Evolutionary conservation across 805 yeast genomes (phyloP).

Genomic region (Ogataea degrootiae): DNA sequence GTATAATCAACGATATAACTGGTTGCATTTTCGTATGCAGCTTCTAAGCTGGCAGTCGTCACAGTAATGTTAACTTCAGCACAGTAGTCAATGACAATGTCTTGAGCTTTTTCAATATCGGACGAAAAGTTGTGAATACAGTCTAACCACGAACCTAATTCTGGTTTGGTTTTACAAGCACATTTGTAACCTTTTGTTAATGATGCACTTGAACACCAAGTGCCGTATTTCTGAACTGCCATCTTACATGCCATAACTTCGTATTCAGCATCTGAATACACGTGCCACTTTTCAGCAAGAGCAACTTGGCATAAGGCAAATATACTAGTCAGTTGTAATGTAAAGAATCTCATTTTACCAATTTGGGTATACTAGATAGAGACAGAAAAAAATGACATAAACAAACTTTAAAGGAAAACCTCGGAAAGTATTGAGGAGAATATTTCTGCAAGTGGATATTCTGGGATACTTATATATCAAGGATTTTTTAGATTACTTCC

Average conservation of each 20-base stretch:
- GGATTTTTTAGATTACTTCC: no score
- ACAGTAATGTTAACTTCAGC: constrained; percentile 18
- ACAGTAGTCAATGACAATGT: constrained; percentile 20
- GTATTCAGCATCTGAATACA: constrained; percentile 14
- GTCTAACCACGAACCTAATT: constrained; percentile 24
- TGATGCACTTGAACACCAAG: constrained; percentile 11
- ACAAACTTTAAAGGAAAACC: not conserved
- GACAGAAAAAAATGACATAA: no score
- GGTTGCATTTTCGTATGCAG: constrained; percentile 39
- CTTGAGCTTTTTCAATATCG: constrained; percentile 15
- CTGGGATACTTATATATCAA: not conserved
- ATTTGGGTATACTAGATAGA: not conserved
- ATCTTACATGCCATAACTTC: constrained; percentile 16
- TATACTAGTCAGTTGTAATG: not conserved
- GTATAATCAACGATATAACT: constrained; percentile 32
- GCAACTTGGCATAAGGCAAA: not conserved
- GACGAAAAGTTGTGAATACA: constrained; percentile 20
- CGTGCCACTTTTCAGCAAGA: constrained; percentile 7
- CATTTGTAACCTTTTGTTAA: constrained; percentile 11
- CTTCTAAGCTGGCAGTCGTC: constrained; percentile 31
- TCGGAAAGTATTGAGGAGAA: not conserved
- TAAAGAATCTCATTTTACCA: not conserved
- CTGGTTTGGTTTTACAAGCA: constrained; percentile 24
- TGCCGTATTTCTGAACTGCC: constrained; percentile 17
- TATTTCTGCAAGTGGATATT: not conserved